Evolutionary conservation across 345 rosid genomes (phyloP), one percentile per base, ranked within the genome.

Genomic region (Hirschfeldia incana): DNA sequence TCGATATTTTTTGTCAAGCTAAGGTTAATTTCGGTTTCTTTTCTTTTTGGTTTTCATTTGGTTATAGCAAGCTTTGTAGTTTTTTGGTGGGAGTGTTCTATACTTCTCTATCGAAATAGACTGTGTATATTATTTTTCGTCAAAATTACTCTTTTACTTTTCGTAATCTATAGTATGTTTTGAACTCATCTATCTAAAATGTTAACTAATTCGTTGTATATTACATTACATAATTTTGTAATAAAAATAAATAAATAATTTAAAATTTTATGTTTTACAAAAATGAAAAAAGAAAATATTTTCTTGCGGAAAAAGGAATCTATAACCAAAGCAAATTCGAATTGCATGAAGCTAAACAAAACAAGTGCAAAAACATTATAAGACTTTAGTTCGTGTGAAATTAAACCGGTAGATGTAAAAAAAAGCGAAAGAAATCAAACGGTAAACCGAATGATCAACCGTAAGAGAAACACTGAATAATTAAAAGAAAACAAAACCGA

Each of bases 401-500:
- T 15, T 15, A 5, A 59, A 55, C 11, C 11, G 60, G 7, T 55
- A 55, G 27, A 16, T 7, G 21, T 55, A 8, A 55, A 55, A 55
- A 29, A 55, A 28, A 49, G 16, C 6, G 16, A 61, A 29, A 29
- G 33, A 61, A 61, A 61, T 30, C 57, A 49, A 49, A 49, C 15
- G 67, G 10, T 7, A 63, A 32, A 63, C 67, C 5, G 27, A 32
- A 63, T 64, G 16, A 64, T 33, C 67, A 4, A 15, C 44, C 67
- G 44, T 33, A 64, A 33, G 4, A 67, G 10, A 67, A 61, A 42
- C 68, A 72, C 3, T 28, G 32, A 73, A 44, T 44, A 44, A 51
- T 53, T 53, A 64, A 10, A 66, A 36, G 46, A 36, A 60, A 61
- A 58, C 36, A 61, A 9, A 53, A 34, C 69, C 53, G 51, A 77